Conservation (phyloP, 306 rosid species). For the Geum urbanum region DNA sequence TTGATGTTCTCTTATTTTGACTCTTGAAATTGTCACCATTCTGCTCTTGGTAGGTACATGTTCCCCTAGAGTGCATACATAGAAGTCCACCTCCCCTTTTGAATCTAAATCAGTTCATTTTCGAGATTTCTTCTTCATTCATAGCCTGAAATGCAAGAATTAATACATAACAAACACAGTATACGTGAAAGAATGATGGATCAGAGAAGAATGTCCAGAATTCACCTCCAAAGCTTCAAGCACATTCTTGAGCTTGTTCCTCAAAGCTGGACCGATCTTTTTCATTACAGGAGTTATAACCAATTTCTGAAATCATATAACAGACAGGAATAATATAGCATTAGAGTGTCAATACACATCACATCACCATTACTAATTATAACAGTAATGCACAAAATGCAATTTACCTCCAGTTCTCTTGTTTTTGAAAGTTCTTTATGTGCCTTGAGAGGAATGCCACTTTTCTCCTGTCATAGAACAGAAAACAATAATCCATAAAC, state of each 20-base stretch:
- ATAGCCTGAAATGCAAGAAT: slow-evolving; percentile 50
- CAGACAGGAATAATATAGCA: background rate
- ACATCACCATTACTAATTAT: slow-evolving; percentile 8
- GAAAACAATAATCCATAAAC: slow-evolving; percentile 9
- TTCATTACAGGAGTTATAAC: slow-evolving; percentile 71
- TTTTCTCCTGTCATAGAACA: slow-evolving; percentile 68
- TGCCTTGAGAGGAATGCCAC: slow-evolving; percentile 64
- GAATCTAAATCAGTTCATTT: slow-evolving; percentile 65
- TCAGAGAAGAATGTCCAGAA: background rate
- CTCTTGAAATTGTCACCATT: slow-evolving; percentile 78
- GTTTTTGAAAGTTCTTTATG: slow-evolving; percentile 72
- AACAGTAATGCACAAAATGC: background rate
- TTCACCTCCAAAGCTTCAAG: slow-evolving; percentile 89
- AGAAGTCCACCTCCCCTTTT: slow-evolving; percentile 68
- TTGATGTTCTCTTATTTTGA: slow-evolving; percentile 72
- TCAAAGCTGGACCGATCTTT: slow-evolving; percentile 77
- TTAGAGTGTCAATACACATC: background rate
- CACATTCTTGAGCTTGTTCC: slow-evolving; percentile 63
- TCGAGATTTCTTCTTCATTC: slow-evolving; percentile 77
- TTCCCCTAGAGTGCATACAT: slow-evolving; percentile 65
- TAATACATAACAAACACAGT: slow-evolving; percentile 15
- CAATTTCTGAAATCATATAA: slow-evolving; percentile 59
- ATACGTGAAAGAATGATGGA: background rate
- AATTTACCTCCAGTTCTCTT: slow-evolving; percentile 83
- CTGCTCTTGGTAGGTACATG: slow-evolving; percentile 49